Percentiles rank a stretch among this genome's conserved stretches.
Conservation (phyloP, 225 moss, liverwort and hornwort species). For the Marchantia paleacea region DNA sequence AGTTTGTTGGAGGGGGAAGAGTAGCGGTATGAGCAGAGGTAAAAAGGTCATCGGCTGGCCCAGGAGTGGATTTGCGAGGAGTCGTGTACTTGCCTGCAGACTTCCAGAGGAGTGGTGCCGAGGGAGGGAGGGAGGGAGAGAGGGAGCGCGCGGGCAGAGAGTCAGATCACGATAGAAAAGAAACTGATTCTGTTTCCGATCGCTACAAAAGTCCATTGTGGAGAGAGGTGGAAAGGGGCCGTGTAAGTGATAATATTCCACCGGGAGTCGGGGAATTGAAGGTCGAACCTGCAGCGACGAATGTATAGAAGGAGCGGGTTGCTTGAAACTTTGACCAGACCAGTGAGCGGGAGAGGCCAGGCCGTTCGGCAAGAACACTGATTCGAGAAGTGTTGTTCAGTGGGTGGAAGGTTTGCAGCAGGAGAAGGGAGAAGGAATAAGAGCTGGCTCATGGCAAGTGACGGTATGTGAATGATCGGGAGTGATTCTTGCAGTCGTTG, state of each 20-base stretch:
- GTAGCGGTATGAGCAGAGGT: not conserved
- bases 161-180: not conserved
- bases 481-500: not conserved
- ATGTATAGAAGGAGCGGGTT: too few relatives aligned
- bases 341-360: not conserved
- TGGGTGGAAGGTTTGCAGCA: not conserved
- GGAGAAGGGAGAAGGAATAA: not conserved
- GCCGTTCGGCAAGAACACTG: not conserved
- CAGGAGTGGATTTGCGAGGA: not conserved
- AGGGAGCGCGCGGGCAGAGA: not conserved
- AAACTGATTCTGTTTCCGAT: not conserved
- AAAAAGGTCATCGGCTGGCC: not conserved
- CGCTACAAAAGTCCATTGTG: not conserved
- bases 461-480: slow-evolving; percentile 18
- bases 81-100: not conserved
- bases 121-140: not conserved
- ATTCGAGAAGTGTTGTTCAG: not conserved
- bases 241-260: not conserved
- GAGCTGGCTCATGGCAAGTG: slow-evolving; percentile 3
- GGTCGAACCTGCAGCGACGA: not conserved
- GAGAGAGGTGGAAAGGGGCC: not conserved
- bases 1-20: not conserved
- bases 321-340: not conserved
- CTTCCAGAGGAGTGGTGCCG: not conserved
- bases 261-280: slow-evolving; percentile 3